Conservation (phyloP, 352 stramenopile species). For the Globisporangium recalcitrans region DNA sequence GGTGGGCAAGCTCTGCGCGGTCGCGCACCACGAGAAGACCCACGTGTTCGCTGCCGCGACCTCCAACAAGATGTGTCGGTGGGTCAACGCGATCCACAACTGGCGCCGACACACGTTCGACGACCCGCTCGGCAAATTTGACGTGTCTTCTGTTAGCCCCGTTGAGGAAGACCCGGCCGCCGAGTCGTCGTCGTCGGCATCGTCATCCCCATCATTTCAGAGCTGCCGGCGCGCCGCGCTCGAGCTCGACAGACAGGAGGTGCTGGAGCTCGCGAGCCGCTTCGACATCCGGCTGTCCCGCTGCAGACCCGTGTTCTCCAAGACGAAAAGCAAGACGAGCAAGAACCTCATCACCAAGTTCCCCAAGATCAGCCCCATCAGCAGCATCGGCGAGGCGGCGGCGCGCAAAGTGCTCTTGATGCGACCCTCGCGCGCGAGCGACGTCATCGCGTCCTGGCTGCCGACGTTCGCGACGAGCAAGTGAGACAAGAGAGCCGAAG, state of each 20-base stretch:
- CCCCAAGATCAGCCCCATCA: conserved; percentile 16
- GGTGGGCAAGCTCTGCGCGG: conserved; percentile 32
- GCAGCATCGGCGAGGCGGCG: conserved; percentile 11
- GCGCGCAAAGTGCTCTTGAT: conserved; percentile 18
- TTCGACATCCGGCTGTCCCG: conserved; percentile 45
- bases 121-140: conserved; percentile 33
- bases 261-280: conserved; percentile 24
- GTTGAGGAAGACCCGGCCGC: conserved; percentile 9
- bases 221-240: conserved; percentile 19
- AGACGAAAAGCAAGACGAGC: conserved; percentile 6
- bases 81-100: conserved; percentile 67
- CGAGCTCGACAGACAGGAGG: conserved; percentile 14
- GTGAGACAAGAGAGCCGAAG: too few species aligned
- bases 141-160: background rate
- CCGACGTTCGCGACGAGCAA: conserved; percentile 11
- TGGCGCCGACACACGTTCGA: conserved; percentile 65
- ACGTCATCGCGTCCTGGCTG: conserved; percentile 31
- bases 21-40: conserved; percentile 25
- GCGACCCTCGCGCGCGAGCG: conserved; percentile 15
- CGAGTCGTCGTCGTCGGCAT: conserved; percentile 15
- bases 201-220: conserved; percentile 10
- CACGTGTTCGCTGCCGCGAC: conserved; percentile 50
- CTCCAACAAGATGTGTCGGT: conserved; percentile 51
- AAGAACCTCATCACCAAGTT: conserved; percentile 17
- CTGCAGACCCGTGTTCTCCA: background rate